Conservation (phyloP, 441 rosid genomes). For the Gossypium laxum region DNA sequence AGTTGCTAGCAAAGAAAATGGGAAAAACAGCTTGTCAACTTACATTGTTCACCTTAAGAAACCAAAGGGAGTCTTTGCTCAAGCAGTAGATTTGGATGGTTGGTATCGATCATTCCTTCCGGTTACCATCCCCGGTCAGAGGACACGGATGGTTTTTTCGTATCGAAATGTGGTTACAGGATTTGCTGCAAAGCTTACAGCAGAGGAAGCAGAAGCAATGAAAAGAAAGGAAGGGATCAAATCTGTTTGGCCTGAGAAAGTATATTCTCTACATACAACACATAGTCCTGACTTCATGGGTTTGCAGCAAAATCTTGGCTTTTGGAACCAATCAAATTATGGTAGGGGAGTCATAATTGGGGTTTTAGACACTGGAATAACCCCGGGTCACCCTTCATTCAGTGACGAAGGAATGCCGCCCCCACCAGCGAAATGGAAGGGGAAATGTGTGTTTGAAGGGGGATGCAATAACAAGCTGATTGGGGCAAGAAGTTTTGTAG, state of each 20-base stretch:
- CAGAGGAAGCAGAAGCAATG: slow-evolving; percentile 37
- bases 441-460: slow-evolving; percentile 34
- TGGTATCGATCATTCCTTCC: slow-evolving; percentile 45
- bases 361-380: slow-evolving; percentile 39
- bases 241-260: slow-evolving; percentile 28
- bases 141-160: slow-evolving; percentile 24
- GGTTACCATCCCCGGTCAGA: slow-evolving; percentile 1
- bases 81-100: slow-evolving; percentile 15
- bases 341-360: slow-evolving; percentile 49
- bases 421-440: slow-evolving; percentile 55
- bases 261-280: slow-evolving; percentile 31
- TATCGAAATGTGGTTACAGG: slow-evolving; percentile 32
- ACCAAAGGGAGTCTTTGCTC: slow-evolving; percentile 18
- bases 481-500: slow-evolving; percentile 31
- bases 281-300: slow-evolving; percentile 44
- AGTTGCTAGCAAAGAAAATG: neutral
- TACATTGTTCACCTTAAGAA: slow-evolving; percentile 37
- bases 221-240: slow-evolving; percentile 30
- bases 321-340: slow-evolving; percentile 29
- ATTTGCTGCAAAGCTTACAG: slow-evolving; percentile 42
- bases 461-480: slow-evolving; percentile 46
- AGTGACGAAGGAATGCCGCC: slow-evolving; percentile 33
- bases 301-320: slow-evolving; percentile 26
- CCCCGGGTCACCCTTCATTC: slow-evolving; percentile 49
- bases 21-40: slow-evolving; percentile 18